Base-by-base conservation (phyloP, 345 rosid species). In the Aquilaria sinensis region DNA sequence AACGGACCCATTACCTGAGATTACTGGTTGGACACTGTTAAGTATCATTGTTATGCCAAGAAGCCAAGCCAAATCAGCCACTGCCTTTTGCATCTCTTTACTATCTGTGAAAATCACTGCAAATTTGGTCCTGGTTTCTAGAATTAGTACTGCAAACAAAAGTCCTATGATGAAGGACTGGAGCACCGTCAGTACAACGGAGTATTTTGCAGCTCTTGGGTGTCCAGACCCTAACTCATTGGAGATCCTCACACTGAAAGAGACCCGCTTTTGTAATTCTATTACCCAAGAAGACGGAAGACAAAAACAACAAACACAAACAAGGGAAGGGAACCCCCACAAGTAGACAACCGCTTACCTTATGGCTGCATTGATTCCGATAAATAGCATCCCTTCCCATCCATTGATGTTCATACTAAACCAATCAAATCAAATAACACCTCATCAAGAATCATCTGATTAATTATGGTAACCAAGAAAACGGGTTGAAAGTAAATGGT, bases 341-440 rank as follows among this genome's bases (percentile, higher is more conserved):
- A 9, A 37, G 43, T 37, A 37, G 7, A 37, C 8, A 37, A 37
- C 7, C 7, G 9, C 37, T 60, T 65, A 93, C 97, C 96, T 88
- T 70, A 90, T 77, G 37, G 96, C 99, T 32, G 95, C 97, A 74
- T 94, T 90, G 76, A 94, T 76, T 66, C 97, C 95, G 9, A 94
- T 82, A 56, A 90, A 94, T 67, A 88, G 9, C 99, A 90, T 88
- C 66, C 96, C 99, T 76, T 94, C 97, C 96, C 97, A 94, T 16
- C 99, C 97, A 57, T 94, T 90, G 63, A 94, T 82, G 80, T 94
- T 94, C 97, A 94, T 94, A 80, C 99, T 94, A 75, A 51, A 57
- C 74, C 34, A 71, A 9, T 16, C 41, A 63, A 59, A 60, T 1
- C 37, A 33, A 65, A 47, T 13, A 6, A 72, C 16, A 56, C 31